Conservation (phyloP, 495 filamentous ascomycete species). For the Aspergillus bridgeri region DNA sequence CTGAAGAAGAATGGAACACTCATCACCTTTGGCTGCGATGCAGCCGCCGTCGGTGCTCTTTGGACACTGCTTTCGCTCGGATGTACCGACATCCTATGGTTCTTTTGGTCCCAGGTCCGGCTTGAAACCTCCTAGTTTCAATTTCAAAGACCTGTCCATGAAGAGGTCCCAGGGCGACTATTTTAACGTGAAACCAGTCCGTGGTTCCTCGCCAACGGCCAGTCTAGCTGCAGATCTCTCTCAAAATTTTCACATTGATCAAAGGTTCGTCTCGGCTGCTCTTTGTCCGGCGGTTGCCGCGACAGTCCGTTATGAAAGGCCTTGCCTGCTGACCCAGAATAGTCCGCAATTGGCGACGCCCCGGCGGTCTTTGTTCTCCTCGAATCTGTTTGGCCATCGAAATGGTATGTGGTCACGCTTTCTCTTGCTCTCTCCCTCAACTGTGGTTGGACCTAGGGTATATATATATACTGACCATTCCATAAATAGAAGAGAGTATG, state of each 20-base stretch:
- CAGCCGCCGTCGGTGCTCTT: slow-evolving; percentile 68
- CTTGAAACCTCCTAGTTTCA: slow-evolving; percentile 63
- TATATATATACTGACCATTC: slow-evolving; percentile 11
- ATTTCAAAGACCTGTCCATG: slow-evolving; percentile 71
- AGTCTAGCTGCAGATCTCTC: slow-evolving; percentile 91
- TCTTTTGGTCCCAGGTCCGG: slow-evolving; percentile 47
- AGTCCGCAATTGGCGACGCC: slow-evolving; percentile 92
- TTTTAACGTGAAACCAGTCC: slow-evolving; percentile 75
- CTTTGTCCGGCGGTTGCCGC: slow-evolving; percentile 4
- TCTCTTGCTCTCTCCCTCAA: not conserved
- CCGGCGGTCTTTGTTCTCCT: slow-evolving; percentile 87
- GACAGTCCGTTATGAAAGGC: slow-evolving; percentile 2
- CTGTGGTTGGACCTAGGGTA: not conserved
- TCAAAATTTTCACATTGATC: slow-evolving; percentile 93
- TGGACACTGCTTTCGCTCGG: slow-evolving; percentile 52
- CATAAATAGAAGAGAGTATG: slow-evolving; percentile 54
- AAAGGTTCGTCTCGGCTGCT: slow-evolving; percentile 57
- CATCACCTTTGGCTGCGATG: slow-evolving; percentile 92
- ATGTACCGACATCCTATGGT: slow-evolving; percentile 49
- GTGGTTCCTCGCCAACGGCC: slow-evolving; percentile 84
- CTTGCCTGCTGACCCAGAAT: slow-evolving; percentile 31
- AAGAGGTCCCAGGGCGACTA: slow-evolving; percentile 56
- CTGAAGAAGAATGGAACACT: slow-evolving; percentile 69
- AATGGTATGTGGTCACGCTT: slow-evolving; percentile 58
- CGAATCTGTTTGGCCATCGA: slow-evolving; percentile 63